Base-by-base conservation (phyloP, 2,329 filamentous ascomycete species). In the Pyricularia grisea region DNA sequence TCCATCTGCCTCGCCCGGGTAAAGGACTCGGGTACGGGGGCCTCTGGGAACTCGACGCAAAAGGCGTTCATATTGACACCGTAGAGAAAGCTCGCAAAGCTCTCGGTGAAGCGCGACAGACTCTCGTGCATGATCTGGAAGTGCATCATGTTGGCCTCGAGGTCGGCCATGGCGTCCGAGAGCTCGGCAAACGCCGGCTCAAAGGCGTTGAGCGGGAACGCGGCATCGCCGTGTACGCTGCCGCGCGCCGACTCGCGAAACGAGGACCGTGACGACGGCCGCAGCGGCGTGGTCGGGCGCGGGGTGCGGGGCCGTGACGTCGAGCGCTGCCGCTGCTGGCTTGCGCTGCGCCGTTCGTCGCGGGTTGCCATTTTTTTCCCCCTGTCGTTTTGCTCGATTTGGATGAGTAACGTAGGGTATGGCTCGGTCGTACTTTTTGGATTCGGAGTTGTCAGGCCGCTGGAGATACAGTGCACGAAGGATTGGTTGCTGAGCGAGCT, bases 11-110 rank as follows among this genome's bases (percentile, higher is more conserved):
- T 87, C 25, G 87, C 86, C 73, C 89, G 84, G 70, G 85, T 86
- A 76, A 97, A 97, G 0, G 93, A 97, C 74, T 97, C 93, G 10
- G 89, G 77, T 72, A 97, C 88, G 0, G 94, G 94, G 1, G 91
- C 92, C 92, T 99, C 95, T 0, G 93, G 92, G 73, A 97, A 99
- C 78, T 99, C 95, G 36, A 98, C 94, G 78, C 94, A 98, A 78
- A 98, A 99, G 1, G 95, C 95, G 79, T 97, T 98, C 94, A 99
- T 97, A 77, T 98, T 98, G 77, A 99, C 79, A 1, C 95, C 95
- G 75, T 98, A 99, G 65, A 99, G 81, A 75, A 99, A 98, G 74
- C 91, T 93, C 0, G 93, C 93, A 79, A 99, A 99, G 76, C 92
- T 96, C 83, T 99, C 95, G 79, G 90, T 94, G 79, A 99, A 99